Base-by-base conservation (phyloP, 1,284 basidiomycete genomes). In the Porodaedalea pini region DNA sequence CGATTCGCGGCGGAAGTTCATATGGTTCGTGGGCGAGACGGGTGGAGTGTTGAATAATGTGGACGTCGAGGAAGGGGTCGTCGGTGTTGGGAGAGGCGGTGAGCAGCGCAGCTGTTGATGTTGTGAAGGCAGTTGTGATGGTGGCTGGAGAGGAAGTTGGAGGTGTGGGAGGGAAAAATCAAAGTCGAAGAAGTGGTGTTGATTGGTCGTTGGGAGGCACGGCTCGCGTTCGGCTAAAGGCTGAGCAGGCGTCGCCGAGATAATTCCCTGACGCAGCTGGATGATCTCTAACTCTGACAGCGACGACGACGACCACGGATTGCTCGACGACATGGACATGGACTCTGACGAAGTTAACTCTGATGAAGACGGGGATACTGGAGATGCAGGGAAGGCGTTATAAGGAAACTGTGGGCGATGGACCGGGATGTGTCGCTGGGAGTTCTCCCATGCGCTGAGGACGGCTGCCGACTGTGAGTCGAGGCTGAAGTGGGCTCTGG, bases 231-330 rank as follows among this genome's bases (percentile, higher is more conserved):
- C 55, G 47, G 55, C 34, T 19, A 36, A 31, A 21, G 27, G 29
- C 21, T 7, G n/a, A 17, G 29, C 17, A n/a, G 52, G 19, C 52
- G 34, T 50, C 7, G 17, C 40, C 5, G 40, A 43, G 40, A 43
- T n/a, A 43, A 40, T 36, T 6, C 53, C 44, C 37, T 47, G 54
- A 21, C 47, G 47, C 47, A 50, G 47, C 37, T 47, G 45, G 3
- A 47, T 19, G 5, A 56, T 56, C 25, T 56, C 54, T 25, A 50
- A 40, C 39, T 56, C 54, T n/a, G 37, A 50, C 47, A 49, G n/a
- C 54, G 54, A 32, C 47, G 54, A 17, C 47, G 37, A 13, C 27
- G 50, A 3, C 50, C 50, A 52, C 17, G 21, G 45, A 2, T 47
- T 47, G 15, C 45, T 32, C 37, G 44, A 23, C 21, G 44, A 11